phyloP scores from a whole-genome alignment of 306 rosid species.

The Canavalia gladiata region DNA sequence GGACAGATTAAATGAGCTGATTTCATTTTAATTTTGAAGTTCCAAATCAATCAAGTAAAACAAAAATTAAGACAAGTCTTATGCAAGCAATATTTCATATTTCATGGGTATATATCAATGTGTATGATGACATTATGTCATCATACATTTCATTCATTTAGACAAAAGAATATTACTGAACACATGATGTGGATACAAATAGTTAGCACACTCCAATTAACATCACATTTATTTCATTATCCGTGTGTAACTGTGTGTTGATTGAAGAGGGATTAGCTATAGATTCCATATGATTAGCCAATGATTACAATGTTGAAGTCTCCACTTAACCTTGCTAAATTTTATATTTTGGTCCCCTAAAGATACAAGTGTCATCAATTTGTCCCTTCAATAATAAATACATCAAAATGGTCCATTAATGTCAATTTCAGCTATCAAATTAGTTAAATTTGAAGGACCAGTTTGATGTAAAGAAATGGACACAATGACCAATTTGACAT shows the following conservation, averaged over 20 bases:
- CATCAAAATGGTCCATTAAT: constrained; percentile 7
- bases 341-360: constrained; percentile 18
- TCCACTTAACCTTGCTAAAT: constrained; percentile 22
- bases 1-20: constrained; percentile 41
- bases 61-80: constrained; percentile 30
- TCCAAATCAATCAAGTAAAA: constrained; percentile 16
- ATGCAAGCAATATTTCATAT: constrained; percentile 36
- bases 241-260: background rate
- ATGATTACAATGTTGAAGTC: constrained; percentile 21
- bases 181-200: constrained; percentile 13
- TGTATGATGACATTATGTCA: background rate
- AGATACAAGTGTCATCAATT: constrained; percentile 39
- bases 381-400: constrained; percentile 16
- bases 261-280: constrained; percentile 37
- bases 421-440: background rate
- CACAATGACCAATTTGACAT: constrained; percentile 3
- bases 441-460: constrained; percentile 38
- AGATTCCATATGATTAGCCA: constrained; percentile 11
- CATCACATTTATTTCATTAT: constrained; percentile 27
- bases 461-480: background rate
- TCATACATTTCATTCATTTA: constrained; percentile 39
- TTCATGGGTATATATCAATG: background rate
- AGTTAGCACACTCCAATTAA: constrained; percentile 39
- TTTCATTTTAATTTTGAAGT: constrained; percentile 10
- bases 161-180: constrained; percentile 39